Evolutionary conservation across 2,329 filamentous ascomycete species (phyloP).

Genomic region (Zymoseptoria passerinii): DNA sequence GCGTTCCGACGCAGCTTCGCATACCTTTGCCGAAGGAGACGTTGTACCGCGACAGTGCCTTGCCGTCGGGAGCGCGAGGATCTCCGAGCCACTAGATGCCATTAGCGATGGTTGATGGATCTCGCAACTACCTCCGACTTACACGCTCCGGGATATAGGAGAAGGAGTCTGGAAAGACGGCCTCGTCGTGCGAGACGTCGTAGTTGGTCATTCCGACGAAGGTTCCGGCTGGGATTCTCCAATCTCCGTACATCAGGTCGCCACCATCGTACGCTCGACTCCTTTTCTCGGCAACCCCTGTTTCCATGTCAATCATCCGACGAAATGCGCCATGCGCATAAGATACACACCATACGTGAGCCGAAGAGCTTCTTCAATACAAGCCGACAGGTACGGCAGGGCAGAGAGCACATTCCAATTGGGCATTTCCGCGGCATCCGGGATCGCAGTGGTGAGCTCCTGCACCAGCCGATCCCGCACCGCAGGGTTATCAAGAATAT

Average conservation of each 20-base stretch:
- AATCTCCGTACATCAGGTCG: constrained; percentile 9
- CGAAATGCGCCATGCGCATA: background rate
- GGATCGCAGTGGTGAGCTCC: constrained; percentile 29
- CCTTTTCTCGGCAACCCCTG: background rate
- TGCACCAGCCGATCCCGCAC: constrained; percentile 29
- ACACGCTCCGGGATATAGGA: constrained; percentile 9
- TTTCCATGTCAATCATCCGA: background rate
- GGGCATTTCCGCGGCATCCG: constrained; percentile 5
- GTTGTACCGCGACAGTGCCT: constrained; percentile 6
- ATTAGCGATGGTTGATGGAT: background rate
- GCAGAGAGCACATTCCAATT: constrained; percentile 8
- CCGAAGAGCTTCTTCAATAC: constrained; percentile 12
- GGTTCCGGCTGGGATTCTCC: constrained; percentile 10
- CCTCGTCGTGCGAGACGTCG: constrained; percentile 10
- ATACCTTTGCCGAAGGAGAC: constrained; percentile 8
- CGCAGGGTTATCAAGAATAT: constrained; percentile 32
- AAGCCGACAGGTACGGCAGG: constrained; percentile 12
- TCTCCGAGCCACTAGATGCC: constrained; percentile 6
- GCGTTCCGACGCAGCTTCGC: constrained; percentile 9
- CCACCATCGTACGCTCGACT: constrained; percentile 5
- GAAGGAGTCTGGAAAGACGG: constrained; percentile 9
- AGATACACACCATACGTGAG: constrained; percentile 14
- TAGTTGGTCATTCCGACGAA: constrained; percentile 11
- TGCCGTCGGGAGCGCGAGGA: constrained; percentile 6
- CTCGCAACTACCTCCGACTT: background rate